Evolutionary conservation across 1,139 yeast genomes (phyloP).

Genomic region (Pichia norvegensis): DNA sequence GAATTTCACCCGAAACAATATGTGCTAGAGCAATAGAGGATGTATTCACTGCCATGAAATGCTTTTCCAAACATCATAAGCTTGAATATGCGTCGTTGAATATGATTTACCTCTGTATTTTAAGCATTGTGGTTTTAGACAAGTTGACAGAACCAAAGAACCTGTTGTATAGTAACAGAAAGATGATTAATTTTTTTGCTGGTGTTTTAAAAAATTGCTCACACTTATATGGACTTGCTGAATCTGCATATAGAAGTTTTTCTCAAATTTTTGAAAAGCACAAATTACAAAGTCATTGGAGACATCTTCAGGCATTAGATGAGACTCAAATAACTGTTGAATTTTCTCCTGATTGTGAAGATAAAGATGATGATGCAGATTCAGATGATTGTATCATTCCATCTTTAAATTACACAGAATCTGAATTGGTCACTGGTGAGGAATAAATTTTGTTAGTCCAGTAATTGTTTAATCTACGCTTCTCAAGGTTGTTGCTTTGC

Average conservation of each 20-base stretch:
- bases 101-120: constrained; percentile 5
- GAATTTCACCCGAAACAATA: neutral
- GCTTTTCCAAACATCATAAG: constrained; percentile 2
- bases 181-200: constrained; percentile 5
- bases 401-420: neutral
- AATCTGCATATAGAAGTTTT: constrained; percentile 4
- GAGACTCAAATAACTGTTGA: neutral
- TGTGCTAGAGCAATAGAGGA: constrained; percentile 6
- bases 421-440: neutral
- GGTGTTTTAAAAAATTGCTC: constrained; percentile 3
- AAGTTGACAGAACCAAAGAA: constrained; percentile 1
- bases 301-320: neutral
- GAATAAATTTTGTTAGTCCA: no score
- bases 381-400: neutral
- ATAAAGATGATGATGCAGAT: neutral
- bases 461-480: no score
- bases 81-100: constrained; percentile 3
- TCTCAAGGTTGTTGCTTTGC: no score
- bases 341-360: neutral
- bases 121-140: constrained; percentile 4
- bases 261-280: neutral
- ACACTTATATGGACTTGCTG: constrained; percentile 2
- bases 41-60: constrained; percentile 5
- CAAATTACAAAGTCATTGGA: neutral
- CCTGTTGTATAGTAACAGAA: neutral